phyloP scores from a whole-genome alignment of 441 rosid genomes.

The Gossypium laxum region DNA sequence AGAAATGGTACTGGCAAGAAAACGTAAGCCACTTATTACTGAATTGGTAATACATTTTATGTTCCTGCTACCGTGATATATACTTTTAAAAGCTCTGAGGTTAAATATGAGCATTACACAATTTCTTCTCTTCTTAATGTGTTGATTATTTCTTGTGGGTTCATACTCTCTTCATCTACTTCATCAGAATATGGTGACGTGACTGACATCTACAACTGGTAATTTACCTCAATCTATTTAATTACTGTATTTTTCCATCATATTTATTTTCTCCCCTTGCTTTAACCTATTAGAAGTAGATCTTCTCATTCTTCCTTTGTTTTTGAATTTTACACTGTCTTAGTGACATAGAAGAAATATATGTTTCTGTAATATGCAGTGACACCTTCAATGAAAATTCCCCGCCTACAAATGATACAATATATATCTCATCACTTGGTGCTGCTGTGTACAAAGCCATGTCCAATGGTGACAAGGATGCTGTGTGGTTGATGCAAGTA shows the following conservation, averaged over 20 bases:
- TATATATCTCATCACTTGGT: conserved; percentile 74
- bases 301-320: background rate
- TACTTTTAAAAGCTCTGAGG: background rate
- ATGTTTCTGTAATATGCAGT: conserved; percentile 31
- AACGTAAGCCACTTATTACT: background rate
- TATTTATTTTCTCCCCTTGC: background rate
- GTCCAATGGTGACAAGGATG: conserved; percentile 75
- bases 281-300: background rate
- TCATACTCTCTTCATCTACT: conserved; percentile 15
- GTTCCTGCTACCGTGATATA: background rate
- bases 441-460: conserved; percentile 87
- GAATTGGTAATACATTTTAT: background rate
- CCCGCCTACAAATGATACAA: conserved; percentile 77
- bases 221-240: conserved; percentile 17
- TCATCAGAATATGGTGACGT: conserved; percentile 93
- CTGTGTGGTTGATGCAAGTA: conserved; percentile 99
- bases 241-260: conserved; percentile 8
- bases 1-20: background rate
- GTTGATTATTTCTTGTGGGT: conserved; percentile 7
- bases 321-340: background rate
- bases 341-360: conserved; percentile 4
- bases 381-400: conserved; percentile 92
- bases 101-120: background rate
- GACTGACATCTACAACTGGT: conserved; percentile 95
- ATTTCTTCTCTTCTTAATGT: background rate